phyloP scores from a whole-genome alignment of 2,329 filamentous ascomycete genomes.

The Lasiodiplodia sp. region DNA sequence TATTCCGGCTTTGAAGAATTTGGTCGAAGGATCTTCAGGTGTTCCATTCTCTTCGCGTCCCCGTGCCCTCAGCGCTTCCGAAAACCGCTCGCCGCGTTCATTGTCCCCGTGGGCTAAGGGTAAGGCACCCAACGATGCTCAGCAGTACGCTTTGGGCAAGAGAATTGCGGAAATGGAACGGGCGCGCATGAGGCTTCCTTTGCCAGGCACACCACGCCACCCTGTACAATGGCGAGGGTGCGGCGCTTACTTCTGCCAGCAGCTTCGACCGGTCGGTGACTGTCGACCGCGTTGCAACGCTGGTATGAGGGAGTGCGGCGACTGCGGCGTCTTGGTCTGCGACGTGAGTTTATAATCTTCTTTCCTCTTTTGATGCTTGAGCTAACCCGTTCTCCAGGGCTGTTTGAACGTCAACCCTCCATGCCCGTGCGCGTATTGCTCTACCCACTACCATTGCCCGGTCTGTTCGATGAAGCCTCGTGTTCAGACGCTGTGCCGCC shows the following conservation, averaged over 20 bases:
- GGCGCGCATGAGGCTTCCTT: slow-evolving; percentile 36
- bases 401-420: slow-evolving; percentile 41
- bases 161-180: slow-evolving; percentile 23
- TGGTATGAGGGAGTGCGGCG: slow-evolving; percentile 47
- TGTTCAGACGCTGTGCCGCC: slow-evolving; percentile 43
- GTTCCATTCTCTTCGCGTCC: slow-evolving; percentile 43
- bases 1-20: slow-evolving; percentile 2
- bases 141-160: slow-evolving; percentile 21
- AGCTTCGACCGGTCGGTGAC: slow-evolving; percentile 48
- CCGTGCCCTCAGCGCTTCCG: slow-evolving; percentile 47
- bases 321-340: slow-evolving; percentile 50
- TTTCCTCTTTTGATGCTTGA: background rate
- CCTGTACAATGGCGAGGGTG: slow-evolving; percentile 54
- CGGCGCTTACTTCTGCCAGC: slow-evolving; percentile 52
- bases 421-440: slow-evolving; percentile 50
- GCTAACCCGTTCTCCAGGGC: slow-evolving; percentile 35
- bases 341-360: slow-evolving; percentile 44
- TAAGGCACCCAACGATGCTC: slow-evolving; percentile 36
- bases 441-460: slow-evolving; percentile 49
- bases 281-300: slow-evolving; percentile 46
- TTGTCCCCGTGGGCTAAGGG: slow-evolving; percentile 38
- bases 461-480: slow-evolving; percentile 44
- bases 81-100: slow-evolving; percentile 44
- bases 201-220: slow-evolving; percentile 50
- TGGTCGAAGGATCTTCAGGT: background rate